Evolutionary conservation across 2,329 filamentous ascomycete species (phyloP).

Genomic region (Neofusicoccum parvum): DNA sequence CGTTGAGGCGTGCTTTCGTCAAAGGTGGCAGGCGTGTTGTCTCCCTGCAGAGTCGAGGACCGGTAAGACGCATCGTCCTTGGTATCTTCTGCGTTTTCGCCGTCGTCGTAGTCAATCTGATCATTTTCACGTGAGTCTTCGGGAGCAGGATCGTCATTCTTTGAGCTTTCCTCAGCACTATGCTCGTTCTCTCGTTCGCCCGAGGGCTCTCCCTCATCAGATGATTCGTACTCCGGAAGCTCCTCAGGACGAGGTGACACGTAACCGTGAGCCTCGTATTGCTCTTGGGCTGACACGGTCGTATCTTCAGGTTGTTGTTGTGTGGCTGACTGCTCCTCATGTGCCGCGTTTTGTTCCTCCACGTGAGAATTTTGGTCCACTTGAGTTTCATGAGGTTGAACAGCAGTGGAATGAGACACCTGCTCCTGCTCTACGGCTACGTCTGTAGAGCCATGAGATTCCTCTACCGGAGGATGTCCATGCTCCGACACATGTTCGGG

Average conservation of each 20-base stretch:
- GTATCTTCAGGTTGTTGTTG: not conserved
- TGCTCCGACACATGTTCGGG: not conserved
- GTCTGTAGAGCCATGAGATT: not conserved
- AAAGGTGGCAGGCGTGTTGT: slow-evolving; percentile 28
- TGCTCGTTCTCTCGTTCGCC: not conserved
- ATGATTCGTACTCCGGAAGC: slow-evolving; percentile 1
- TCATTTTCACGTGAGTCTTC: slow-evolving; percentile 37
- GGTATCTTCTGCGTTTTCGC: slow-evolving; percentile 35
- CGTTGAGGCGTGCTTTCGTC: not conserved
- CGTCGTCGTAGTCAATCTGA: slow-evolving; percentile 55
- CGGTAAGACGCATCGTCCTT: slow-evolving; percentile 29
- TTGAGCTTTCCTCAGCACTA: not conserved
- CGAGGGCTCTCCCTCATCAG: not conserved
- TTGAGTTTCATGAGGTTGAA: not conserved
- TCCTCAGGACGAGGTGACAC: not conserved
- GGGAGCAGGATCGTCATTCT: not conserved
- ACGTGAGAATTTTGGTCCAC: not conserved
- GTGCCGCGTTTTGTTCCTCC: not conserved
- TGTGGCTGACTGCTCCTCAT: not conserved
- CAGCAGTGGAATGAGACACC: not conserved
- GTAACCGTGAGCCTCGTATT: not conserved
- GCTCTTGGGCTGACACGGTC: not conserved
- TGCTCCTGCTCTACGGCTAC: not conserved
- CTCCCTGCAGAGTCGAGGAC: slow-evolving; percentile 39
- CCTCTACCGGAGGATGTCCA: not conserved